Conservation (phyloP, 139 green algal genomes). For the Closterium sp. region DNA sequence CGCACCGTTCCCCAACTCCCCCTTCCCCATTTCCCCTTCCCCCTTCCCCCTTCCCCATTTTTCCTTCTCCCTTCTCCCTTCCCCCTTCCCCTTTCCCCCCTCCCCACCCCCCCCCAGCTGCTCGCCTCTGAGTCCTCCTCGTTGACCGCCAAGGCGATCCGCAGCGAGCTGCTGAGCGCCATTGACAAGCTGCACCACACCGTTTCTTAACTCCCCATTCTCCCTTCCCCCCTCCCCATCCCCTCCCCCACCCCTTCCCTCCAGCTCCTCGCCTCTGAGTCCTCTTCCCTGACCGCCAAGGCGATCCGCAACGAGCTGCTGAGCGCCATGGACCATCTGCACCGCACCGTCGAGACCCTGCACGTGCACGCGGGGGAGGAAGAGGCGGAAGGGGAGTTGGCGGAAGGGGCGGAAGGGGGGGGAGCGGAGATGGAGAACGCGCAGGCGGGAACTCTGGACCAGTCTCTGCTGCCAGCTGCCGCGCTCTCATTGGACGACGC, state of each 20-base stretch:
- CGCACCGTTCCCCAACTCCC: no score
- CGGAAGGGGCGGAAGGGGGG: background rate
- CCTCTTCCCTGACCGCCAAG: no score
- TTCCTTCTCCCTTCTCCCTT: background rate
- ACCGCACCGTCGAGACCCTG: background rate
- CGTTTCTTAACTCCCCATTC: no score
- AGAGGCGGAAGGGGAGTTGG: background rate
- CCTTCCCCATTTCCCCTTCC: background rate
- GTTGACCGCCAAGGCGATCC: background rate
- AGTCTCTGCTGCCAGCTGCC: background rate
- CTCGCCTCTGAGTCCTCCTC: background rate
- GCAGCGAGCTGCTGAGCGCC: background rate
- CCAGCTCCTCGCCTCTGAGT: background rate
- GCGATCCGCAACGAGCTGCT: no score
- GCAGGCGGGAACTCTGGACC: background rate
- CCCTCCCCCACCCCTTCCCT: no score
- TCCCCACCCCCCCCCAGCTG: background rate
- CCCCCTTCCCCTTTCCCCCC: background rate
- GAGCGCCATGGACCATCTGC: no score
- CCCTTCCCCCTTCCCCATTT: background rate
- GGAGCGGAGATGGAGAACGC: background rate
- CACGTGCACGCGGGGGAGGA: background rate
- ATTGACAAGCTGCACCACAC: background rate
- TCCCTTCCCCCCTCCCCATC: no score
- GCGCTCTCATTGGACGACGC: background rate